A percentile compares a stretch with the other conserved stretches of the same genome.
Evolutionary conservation across 1,284 basidiomycete species (phyloP).

Genomic region (Pyrrhoderma lamaoense): DNA sequence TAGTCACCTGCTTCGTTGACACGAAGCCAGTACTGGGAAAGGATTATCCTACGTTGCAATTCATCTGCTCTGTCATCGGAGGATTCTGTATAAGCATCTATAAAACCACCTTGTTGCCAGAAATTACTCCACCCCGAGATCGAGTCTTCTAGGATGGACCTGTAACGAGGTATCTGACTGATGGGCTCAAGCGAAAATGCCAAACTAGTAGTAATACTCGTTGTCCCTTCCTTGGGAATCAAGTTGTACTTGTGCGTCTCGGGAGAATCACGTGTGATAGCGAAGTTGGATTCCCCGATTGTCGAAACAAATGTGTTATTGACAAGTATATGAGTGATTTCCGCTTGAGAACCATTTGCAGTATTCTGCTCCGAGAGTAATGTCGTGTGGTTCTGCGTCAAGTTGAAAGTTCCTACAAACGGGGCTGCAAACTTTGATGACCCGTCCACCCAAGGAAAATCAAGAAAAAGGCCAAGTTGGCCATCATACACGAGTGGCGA

Average conservation of each 20-base stretch:
- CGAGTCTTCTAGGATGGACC: conserved; percentile 31
- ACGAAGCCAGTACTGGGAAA: conserved; percentile 49
- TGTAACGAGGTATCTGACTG: conserved; percentile 21
- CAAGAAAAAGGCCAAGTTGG: conserved; percentile 44
- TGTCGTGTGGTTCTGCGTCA: conserved; percentile 42
- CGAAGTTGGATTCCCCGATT: conserved; percentile 34
- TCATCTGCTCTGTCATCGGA: conserved; percentile 45
- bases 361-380: conserved; percentile 23
- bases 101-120: conserved; percentile 45
- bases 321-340: conserved; percentile 38
- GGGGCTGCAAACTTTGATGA: conserved; percentile 47
- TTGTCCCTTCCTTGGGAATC: conserved; percentile 19
- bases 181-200: conserved; percentile 26
- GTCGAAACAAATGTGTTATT: conserved; percentile 38
- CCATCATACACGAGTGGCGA: conserved; percentile 33
- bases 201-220: conserved; percentile 30
- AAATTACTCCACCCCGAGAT: conserved; percentile 36
- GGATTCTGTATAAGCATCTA: conserved; percentile 45
- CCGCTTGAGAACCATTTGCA: conserved; percentile 25
- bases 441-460: conserved; percentile 58
- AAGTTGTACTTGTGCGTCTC: conserved; percentile 40
- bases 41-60: conserved; percentile 47
- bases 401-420: conserved; percentile 47
- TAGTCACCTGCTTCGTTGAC: conserved; percentile 52
- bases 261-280: conserved; percentile 36